Evolutionary conservation across 345 rosid species (phyloP), one percentile per base, ranked within the genome.

Genomic region (Jatropha curcas): DNA sequence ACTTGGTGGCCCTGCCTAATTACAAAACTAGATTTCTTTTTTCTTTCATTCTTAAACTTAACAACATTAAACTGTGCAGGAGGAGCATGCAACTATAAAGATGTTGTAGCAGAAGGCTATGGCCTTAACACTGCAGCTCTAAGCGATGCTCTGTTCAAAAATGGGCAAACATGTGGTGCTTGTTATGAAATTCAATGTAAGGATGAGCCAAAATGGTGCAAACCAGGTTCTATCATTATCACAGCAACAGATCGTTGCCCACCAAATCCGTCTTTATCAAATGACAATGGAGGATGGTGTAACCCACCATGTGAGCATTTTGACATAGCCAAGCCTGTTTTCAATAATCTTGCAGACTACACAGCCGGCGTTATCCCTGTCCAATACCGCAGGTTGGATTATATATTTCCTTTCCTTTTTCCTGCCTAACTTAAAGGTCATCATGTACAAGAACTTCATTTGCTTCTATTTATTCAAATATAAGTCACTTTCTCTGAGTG

Each of bases 161-260:
- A 76, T 1, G 89, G 92, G 3, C 71, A 74, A 78, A 56, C 63
- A 3, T 88, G 89, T 16, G 92, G 89, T 1, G 82, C 89, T 22
- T 88, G 92, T 63, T 88, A 57, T 62, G 89, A 88, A 74, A 66
- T 88, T 52, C 69, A 81, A 53, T 88, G 92, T 41, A 53, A 24
- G 0, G 63, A 79, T 27, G 57, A 72, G 66, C 74, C 89, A 17
- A 51, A 80, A 62, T 80, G 87, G 83, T 92, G 98, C 87, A 78
- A 82, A 67, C 76, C 80, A 28, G 90, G 90, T 19, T 81, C 94
- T 8, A 86, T 88, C 9, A 39, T 78, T 41, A 81, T 92, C 46
- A 89, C 96, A 3, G 98, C 88, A 56, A 92, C 98, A n/a, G 84
- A 92, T 70, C 84, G 72, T 33, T 92, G 98, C 82, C 98, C 98